These are phyloP conservation scores for Fraxinus excelsior DNA, from an alignment of 257 asterid genomes.

Conservation along the genomic window DNA sequence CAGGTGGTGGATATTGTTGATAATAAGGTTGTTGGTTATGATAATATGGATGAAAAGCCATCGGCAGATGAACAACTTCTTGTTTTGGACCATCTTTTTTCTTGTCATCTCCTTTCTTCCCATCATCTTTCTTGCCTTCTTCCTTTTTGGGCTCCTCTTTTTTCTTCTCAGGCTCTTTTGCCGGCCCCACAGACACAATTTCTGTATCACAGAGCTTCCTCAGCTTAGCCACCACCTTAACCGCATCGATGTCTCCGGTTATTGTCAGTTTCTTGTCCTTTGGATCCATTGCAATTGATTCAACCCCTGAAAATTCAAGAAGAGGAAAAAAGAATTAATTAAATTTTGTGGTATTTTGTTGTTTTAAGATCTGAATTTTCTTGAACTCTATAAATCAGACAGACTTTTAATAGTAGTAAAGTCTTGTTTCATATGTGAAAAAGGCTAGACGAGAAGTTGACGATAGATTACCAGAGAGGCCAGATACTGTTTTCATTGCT, in stretches of 20 bases:
- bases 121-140: slow-evolving; percentile 33
- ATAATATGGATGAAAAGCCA: slow-evolving; percentile 38
- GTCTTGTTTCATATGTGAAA: not conserved
- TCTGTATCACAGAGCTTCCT: slow-evolving; percentile 67
- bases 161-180: slow-evolving; percentile 75
- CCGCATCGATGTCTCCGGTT: slow-evolving; percentile 64
- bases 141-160: slow-evolving; percentile 55
- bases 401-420: too few relatives aligned
- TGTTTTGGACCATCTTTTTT: slow-evolving; percentile 44
- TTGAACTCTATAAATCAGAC: not conserved
- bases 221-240: slow-evolving; percentile 50
- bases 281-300: slow-evolving; percentile 55
- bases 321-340: not conserved
- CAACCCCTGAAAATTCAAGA: slow-evolving; percentile 48
- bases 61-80: slow-evolving; percentile 30
- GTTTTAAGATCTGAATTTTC: slow-evolving; percentile 21
- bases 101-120: slow-evolving; percentile 37
- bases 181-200: slow-evolving; percentile 69
- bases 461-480: slow-evolving; percentile 47
- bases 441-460: not conserved
- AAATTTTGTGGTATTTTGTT: not conserved
- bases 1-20: slow-evolving; percentile 35
- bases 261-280: slow-evolving; percentile 64
- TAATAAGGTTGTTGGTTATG: slow-evolving; percentile 38
- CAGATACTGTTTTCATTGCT: slow-evolving; percentile 58